Conservation (phyloP, 2,329 filamentous ascomycete genomes). For the Epicoccum nigrum region DNA sequence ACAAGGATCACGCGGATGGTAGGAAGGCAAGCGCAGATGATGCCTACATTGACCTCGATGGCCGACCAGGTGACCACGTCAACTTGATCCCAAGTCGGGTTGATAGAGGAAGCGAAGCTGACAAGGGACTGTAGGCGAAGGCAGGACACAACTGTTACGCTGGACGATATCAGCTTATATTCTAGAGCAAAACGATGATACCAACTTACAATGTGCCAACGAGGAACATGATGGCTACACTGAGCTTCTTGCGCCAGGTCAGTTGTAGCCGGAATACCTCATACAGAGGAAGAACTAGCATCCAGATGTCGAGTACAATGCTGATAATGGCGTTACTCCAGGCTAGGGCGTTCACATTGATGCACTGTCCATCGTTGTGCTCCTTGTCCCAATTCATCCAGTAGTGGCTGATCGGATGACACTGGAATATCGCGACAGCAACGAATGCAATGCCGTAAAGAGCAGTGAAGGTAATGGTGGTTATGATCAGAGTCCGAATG, state of each 20-base stretch:
- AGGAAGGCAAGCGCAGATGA: constrained; percentile 55
- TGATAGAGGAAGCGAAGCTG: constrained; percentile 50
- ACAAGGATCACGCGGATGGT: constrained; percentile 49
- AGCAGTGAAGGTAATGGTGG: constrained; percentile 32
- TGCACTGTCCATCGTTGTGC: constrained; percentile 37
- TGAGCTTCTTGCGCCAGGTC: constrained; percentile 45
- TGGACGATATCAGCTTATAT: constrained; percentile 25
- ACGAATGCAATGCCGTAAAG: constrained; percentile 30
- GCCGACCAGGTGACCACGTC: constrained; percentile 51
- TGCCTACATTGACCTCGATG: constrained; percentile 52
- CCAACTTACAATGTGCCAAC: constrained; percentile 47
- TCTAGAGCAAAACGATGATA: constrained; percentile 32
- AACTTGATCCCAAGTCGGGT: constrained; percentile 51
- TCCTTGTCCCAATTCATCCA: constrained; percentile 42
- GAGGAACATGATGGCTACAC: constrained; percentile 47
- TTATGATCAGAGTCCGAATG: constrained; percentile 21
- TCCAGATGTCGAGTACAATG: constrained; percentile 41
- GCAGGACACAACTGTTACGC: constrained; percentile 53
- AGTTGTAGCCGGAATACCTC: constrained; percentile 42
- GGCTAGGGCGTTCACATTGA: constrained; percentile 42
- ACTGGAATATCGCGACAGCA: constrained; percentile 39
- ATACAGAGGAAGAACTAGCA: constrained; percentile 43
- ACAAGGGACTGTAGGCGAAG: constrained; percentile 54
- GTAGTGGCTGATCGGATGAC: constrained; percentile 40
- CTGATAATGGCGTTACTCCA: constrained; percentile 44